These are phyloP conservation scores for Candida corydali DNA, from an alignment of 805 yeast genomes.

Conservation along the genomic window DNA sequence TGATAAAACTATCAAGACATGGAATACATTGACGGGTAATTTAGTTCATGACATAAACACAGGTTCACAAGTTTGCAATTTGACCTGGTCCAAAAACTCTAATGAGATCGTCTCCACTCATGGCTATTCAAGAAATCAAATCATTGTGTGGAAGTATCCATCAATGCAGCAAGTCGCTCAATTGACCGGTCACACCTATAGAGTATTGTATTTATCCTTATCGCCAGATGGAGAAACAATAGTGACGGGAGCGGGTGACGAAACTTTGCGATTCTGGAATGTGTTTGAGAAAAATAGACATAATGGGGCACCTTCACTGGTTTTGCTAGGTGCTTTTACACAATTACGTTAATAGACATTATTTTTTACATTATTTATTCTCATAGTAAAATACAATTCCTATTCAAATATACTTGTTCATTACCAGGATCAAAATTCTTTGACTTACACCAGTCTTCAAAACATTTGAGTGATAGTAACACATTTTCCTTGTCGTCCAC, in stretches of 20 bases:
- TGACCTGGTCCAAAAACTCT: slow-evolving; percentile 88
- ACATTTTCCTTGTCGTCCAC: slow-evolving; percentile 11
- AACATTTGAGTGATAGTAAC: slow-evolving; percentile 16
- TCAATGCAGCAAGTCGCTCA: slow-evolving; percentile 91
- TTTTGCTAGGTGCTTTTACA: slow-evolving; percentile 68
- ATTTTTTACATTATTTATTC: slow-evolving; percentile 4
- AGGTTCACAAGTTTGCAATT: slow-evolving; percentile 93
- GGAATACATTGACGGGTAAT: slow-evolving; percentile 84
- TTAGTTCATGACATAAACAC: slow-evolving; percentile 81
- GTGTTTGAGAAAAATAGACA: slow-evolving; percentile 75
- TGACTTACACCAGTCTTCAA: slow-evolving; percentile 25
- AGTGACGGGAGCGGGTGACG: slow-evolving; percentile 98
- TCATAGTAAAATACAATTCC: slow-evolving; percentile 18
- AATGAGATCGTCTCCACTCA: slow-evolving; percentile 93
- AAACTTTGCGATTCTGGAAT: slow-evolving; percentile 93
- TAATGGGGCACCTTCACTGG: slow-evolving; percentile 57
- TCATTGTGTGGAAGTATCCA: slow-evolving; percentile 92
- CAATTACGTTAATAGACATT: slow-evolving; percentile 51
- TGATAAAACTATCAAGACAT: slow-evolving; percentile 81
- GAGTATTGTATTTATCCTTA: slow-evolving; percentile 84
- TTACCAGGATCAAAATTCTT: slow-evolving; percentile 21
- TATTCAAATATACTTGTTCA: slow-evolving; percentile 25
- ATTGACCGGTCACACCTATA: slow-evolving; percentile 87
- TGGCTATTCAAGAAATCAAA: slow-evolving; percentile 87
- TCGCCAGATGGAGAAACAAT: slow-evolving; percentile 96